These are phyloP conservation scores for Pichia sp. DNA, from an alignment of 1,139 yeast genomes.

Conservation along the genomic window DNA sequence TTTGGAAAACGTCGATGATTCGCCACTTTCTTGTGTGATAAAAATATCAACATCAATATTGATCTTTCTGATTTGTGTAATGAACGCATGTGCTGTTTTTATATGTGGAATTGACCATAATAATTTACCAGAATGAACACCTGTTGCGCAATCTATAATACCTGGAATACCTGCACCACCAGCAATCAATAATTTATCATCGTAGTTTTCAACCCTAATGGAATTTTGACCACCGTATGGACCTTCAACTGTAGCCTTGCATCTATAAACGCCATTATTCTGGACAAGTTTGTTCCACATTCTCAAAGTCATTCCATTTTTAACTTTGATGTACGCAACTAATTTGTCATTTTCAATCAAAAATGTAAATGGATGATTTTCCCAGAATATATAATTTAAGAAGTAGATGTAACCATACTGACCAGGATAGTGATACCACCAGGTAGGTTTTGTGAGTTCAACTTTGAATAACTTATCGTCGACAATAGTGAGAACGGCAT, in stretches of 20 bases:
- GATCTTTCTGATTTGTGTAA: no score
- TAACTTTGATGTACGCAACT: constrained; percentile 36
- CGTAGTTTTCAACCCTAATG: constrained; percentile 41
- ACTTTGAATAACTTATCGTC: constrained; percentile 42
- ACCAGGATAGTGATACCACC: constrained; percentile 38
- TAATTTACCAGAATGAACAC: constrained; percentile 19
- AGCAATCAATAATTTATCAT: constrained; percentile 53
- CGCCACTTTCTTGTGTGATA: no score
- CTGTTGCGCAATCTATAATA: constrained; percentile 37
- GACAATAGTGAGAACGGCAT: constrained; percentile 21
- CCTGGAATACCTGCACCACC: constrained; percentile 81
- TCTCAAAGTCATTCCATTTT: constrained; percentile 30
- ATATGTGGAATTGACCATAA: constrained; percentile 17
- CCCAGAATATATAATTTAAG: constrained; percentile 28
- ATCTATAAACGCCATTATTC: constrained; percentile 17
- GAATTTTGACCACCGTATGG: constrained; percentile 49
- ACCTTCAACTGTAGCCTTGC: constrained; percentile 52
- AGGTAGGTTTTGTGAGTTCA: constrained; percentile 40
- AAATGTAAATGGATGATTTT: constrained; percentile 41
- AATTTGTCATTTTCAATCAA: constrained; percentile 21
- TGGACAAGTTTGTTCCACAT: constrained; percentile 24
- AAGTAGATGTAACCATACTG: constrained; percentile 44
- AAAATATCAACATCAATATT: no score
- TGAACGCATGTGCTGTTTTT: no score
- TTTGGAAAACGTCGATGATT: no score